Evolutionary conservation across 768 basidiomycete genomes (phyloP).

Genomic region (Rubroboletus satanas): DNA sequence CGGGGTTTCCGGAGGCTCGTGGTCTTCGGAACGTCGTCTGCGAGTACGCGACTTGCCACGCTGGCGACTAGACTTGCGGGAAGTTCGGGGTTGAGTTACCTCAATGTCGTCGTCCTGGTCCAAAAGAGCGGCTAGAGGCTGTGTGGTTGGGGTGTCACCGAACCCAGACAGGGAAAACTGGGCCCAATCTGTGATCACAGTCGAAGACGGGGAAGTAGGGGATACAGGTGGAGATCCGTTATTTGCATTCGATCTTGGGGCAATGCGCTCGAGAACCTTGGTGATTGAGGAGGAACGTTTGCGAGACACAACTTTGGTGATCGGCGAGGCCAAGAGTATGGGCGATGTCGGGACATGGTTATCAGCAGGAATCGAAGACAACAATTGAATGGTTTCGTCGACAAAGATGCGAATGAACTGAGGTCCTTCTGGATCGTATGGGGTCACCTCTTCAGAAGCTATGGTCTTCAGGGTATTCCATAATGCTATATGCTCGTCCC

Average conservation of each 20-base stretch:
- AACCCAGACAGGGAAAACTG: slow-evolving; percentile 69
- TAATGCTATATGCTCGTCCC: slow-evolving; percentile 36
- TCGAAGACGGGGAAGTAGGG: slow-evolving; percentile 29
- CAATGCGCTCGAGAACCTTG: slow-evolving; percentile 23
- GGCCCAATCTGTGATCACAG: slow-evolving; percentile 51
- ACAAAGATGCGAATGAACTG: slow-evolving; percentile 54
- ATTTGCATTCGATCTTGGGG: slow-evolving; percentile 10
- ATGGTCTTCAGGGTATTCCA: slow-evolving; percentile 56
- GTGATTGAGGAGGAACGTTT: slow-evolving; percentile 33
- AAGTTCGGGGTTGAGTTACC: slow-evolving; percentile 39
- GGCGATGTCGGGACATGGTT: slow-evolving; percentile 29
- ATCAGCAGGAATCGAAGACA: slow-evolving; percentile 49
- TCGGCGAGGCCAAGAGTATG: slow-evolving; percentile 32
- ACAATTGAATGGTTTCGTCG: slow-evolving; percentile 59
- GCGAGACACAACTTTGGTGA: slow-evolving; percentile 29
- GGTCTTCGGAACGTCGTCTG: slow-evolving; percentile 22
- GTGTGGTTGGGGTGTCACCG: slow-evolving; percentile 34
- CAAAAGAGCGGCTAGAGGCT: slow-evolving; percentile 50
- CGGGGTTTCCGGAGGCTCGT: slow-evolving; percentile 2
- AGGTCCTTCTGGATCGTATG: slow-evolving; percentile 30
- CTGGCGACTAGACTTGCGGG: slow-evolving; percentile 35
- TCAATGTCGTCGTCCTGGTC: slow-evolving; percentile 67
- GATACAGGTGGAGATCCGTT: slow-evolving; percentile 23
- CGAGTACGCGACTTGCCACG: slow-evolving; percentile 28
- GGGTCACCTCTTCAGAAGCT: slow-evolving; percentile 31